A percentile compares a stretch with the other conserved stretches of the same genome.
These are phyloP conservation scores for Starmerella roubikii DNA, from an alignment of 805 yeast genomes.

Conservation along the genomic window DNA sequence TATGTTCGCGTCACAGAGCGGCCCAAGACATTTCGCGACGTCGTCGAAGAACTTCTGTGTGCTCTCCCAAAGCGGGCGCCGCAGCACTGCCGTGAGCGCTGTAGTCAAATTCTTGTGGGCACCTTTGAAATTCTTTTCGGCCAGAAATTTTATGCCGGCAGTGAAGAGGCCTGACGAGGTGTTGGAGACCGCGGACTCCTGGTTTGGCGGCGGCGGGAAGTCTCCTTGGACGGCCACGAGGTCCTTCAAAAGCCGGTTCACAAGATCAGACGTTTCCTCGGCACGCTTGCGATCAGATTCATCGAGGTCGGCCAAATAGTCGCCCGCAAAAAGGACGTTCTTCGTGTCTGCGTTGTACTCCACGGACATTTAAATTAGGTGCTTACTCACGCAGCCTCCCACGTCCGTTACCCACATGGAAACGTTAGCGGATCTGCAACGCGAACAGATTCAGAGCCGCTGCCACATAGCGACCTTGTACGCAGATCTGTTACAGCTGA, in stretches of 20 bases:
- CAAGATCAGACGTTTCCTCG: constrained; percentile 13
- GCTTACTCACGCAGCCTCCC: too few species aligned
- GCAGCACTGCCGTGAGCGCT: constrained; percentile 30
- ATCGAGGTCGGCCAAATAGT: constrained; percentile 1
- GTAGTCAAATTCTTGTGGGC: constrained; percentile 27
- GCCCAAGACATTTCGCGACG: constrained; percentile 23
- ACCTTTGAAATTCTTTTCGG: constrained; percentile 23
- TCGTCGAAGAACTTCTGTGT: constrained; percentile 26
- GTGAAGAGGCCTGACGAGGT: constrained; percentile 26
- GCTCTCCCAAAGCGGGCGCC: constrained; percentile 31
- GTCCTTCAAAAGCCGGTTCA: constrained; percentile 25
- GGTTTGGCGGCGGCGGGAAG: constrained; percentile 28
- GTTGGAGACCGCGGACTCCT: constrained; percentile 20
- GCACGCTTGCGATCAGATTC: constrained; percentile 11
- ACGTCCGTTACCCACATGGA: too few species aligned
- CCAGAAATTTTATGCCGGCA: constrained; percentile 24
- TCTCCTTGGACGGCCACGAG: constrained; percentile 23
- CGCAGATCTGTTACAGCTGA: constrained; percentile 21
- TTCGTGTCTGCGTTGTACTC: constrained; percentile 13
- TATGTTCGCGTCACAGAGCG: constrained; percentile 31
- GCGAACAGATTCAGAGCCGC: constrained; percentile 26
- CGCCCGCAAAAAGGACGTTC: constrained; percentile 6
- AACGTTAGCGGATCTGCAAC: constrained; percentile 17
- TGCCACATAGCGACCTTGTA: constrained; percentile 23
- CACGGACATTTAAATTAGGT: constrained; percentile 2